Percentiles rank a stretch among this genome's conserved stretches.
phyloP scores from a whole-genome alignment of 768 basidiomycete genomes.

The Pleurotus pulmonarius region DNA sequence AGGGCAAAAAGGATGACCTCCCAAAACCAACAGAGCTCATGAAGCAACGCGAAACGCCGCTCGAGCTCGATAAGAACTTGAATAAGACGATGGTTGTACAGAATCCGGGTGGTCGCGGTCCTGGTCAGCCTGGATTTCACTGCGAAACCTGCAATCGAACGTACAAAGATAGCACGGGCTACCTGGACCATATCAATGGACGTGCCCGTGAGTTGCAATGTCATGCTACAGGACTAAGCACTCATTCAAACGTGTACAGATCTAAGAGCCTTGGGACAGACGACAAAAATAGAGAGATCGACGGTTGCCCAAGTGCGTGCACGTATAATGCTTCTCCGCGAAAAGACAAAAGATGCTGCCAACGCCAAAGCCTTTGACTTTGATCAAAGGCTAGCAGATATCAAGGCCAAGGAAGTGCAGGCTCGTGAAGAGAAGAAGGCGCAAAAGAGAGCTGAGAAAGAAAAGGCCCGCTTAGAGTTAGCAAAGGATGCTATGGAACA shows the following conservation, averaged over 20 bases:
- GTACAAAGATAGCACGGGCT: slow-evolving; percentile 91
- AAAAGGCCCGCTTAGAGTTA: slow-evolving; percentile 65
- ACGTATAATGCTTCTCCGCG: slow-evolving; percentile 83
- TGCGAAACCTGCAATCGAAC: slow-evolving; percentile 91
- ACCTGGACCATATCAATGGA: slow-evolving; percentile 94
- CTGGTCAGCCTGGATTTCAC: slow-evolving; percentile 91
- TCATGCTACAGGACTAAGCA: background rate
- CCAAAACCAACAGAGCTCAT: slow-evolving; percentile 94
- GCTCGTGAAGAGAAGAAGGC: slow-evolving; percentile 72
- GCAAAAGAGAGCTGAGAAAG: slow-evolving; percentile 75
- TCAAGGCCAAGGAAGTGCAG: slow-evolving; percentile 68
- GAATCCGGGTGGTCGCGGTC: slow-evolving; percentile 73
- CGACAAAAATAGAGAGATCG: slow-evolving; percentile 86
- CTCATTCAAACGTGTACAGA: slow-evolving; percentile 43
- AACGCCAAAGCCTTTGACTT: slow-evolving; percentile 93
- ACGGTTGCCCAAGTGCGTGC: slow-evolving; percentile 91
- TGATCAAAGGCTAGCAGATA: slow-evolving; percentile 79
- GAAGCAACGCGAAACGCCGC: slow-evolving; percentile 77
- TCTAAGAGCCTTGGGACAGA: slow-evolving; percentile 91
- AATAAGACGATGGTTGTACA: slow-evolving; percentile 94
- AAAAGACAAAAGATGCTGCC: slow-evolving; percentile 80
- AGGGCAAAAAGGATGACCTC: slow-evolving; percentile 66
- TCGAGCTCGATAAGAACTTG: slow-evolving; percentile 94
- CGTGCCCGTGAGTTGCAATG: slow-evolving; percentile 69
- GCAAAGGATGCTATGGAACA: slow-evolving; percentile 48